Base-by-base conservation (phyloP, 495 filamentous ascomycete species). In the Aspergillus affinis region DNA sequence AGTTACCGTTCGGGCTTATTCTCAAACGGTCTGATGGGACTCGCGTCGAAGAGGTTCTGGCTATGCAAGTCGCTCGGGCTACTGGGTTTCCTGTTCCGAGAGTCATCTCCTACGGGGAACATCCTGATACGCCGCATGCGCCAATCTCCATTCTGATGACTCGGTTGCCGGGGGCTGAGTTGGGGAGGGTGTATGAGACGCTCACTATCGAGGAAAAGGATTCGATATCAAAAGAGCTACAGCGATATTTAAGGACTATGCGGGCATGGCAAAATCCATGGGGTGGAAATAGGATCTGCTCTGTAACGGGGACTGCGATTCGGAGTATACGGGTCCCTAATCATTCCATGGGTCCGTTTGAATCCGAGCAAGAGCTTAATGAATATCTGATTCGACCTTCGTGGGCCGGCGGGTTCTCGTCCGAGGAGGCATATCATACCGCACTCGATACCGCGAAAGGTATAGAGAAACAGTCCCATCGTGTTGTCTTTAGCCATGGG, bases 401-500 rank as follows among this genome's bases (percentile, higher is more conserved):
- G 51, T 68, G 51, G 65, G 30, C 47, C 10, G 65, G 58, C 23
- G 57, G 61, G 12, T 71, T 71, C 41, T 6, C 20, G 29, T 61
- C 57, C 0, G 56, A 68, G 2, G 15, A 3, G 30, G 65, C 55
- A 41, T 68, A 68, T 36, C 45, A 59, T 6, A 46, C 63, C 23
- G 55, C 61, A 20, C 58, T 66, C 6, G 21, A 52, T 46, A 20
- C 32, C 1, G 61, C 63, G 18, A 66, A 55, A 57, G 32, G 18
- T 29, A 63, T 65, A 15, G 18, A 54, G 10, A 54, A 54, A 2
- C 10, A 55, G 10, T 23, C 29, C 1, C 65, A 74, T 59, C 49
- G 61, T 12, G 61, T 70, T 47, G 54, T 63, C 15, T 81, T 83
- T 55, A 82, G 80, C 2, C 79, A 84, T 59, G 77, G 78, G 21